Percentiles rank a stretch among this genome's conserved stretches.
These are phyloP conservation scores for Wallacemonas rigidus DNA, from an alignment of 208 protist species.

Conservation along the genomic window DNA sequence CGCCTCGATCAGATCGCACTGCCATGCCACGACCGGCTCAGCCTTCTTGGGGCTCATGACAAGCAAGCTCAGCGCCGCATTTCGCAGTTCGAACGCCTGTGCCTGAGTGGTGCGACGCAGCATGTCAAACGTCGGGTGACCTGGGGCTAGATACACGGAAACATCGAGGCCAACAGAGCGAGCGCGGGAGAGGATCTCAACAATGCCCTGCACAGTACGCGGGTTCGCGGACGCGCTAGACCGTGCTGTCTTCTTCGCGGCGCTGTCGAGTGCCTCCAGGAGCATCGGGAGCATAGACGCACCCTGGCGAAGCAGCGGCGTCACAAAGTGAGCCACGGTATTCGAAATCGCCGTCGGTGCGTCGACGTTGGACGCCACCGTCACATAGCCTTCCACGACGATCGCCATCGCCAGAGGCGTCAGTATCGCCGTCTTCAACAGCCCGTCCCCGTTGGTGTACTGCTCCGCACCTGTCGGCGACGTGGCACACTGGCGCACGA, in stretches of 20 bases:
- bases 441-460: background rate
- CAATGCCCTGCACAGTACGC: conserved; percentile 62
- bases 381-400: conserved; percentile 41
- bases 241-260: conserved; percentile 15
- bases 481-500: conserved; percentile 13
- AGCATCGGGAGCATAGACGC: conserved; percentile 23
- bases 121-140: conserved; percentile 29
- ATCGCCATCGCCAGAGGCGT: conserved; percentile 59
- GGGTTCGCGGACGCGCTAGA: conserved; percentile 3
- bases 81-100: conserved; percentile 65
- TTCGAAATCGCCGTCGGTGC: conserved; percentile 56
- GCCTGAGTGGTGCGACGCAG: conserved; percentile 49
- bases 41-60: conserved; percentile 62
- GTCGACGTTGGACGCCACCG: conserved; percentile 50
- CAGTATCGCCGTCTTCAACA: conserved; percentile 51
- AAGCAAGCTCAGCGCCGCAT: conserved; percentile 61
- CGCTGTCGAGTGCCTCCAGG: conserved; percentile 26
- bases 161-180: conserved; percentile 66
- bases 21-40: conserved; percentile 57
- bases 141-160: conserved; percentile 42
- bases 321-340: conserved; percentile 79
- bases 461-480: background rate
- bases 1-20: conserved; percentile 74
- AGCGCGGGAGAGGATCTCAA: conserved; percentile 75
- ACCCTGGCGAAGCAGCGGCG: conserved; percentile 64